Percentiles rank a stretch among this genome's conserved stretches.
phyloP scores from a whole-genome alignment of 306 rosid genomes.

The Cucumis melo region DNA sequence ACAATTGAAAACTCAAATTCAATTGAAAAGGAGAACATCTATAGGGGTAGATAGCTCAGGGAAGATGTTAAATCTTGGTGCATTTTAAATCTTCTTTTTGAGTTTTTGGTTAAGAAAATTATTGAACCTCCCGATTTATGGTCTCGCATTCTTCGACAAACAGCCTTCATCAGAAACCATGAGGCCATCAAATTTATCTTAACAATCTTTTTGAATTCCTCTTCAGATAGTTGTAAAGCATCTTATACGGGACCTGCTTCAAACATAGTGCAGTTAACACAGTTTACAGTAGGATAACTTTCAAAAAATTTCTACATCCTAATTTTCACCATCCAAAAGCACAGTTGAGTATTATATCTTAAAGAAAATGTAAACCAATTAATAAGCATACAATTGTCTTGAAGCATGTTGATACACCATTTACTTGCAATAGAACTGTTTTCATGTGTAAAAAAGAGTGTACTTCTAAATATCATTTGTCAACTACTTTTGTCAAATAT shows the following conservation, averaged over 20 bases:
- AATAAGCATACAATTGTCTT: not conserved
- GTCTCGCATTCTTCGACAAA: conserved; percentile 56
- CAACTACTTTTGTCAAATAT: not conserved
- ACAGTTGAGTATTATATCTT: not conserved
- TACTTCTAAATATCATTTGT: not conserved
- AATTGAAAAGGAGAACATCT: too few relatives aligned
- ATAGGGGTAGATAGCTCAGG: too few relatives aligned
- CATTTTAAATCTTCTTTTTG: not conserved
- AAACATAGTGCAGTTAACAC: not conserved
- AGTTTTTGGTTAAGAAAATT: conserved; percentile 27
- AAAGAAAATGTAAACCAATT: not conserved
- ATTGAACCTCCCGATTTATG: conserved; percentile 69
- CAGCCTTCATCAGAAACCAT: conserved; percentile 65
- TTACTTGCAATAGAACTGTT: not conserved
- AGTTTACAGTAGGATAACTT: not conserved
- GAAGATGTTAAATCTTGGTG: too few relatives aligned
- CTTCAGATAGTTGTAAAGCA: conserved; percentile 37
- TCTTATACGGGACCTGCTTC: conserved; percentile 52
- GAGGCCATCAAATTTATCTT: conserved; percentile 60
- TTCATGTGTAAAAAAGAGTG: not conserved
- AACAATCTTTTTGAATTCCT: conserved; percentile 45
- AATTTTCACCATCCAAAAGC: not conserved
- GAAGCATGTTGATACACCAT: not conserved
- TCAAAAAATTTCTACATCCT: not conserved
- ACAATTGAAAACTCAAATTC: too few relatives aligned